These are phyloP conservation scores for Emergomyces africanus DNA, from an alignment of 2,329 filamentous ascomycete genomes.

Conservation along the genomic window DNA sequence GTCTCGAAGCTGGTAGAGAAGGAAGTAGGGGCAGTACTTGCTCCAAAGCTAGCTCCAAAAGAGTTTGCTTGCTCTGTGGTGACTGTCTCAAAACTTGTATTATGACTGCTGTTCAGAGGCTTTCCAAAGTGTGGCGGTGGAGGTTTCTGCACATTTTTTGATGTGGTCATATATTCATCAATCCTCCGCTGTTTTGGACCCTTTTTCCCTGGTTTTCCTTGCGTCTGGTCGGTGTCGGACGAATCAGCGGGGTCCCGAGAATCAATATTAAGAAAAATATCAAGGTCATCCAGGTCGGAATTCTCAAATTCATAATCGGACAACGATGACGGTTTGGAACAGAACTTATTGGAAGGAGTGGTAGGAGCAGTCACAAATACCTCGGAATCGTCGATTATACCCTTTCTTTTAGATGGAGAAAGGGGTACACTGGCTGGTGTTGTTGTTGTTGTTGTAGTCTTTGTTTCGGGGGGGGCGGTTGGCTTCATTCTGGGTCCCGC, in stretches of 20 bases:
- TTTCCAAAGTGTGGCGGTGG: not conserved
- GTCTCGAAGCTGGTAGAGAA: slow-evolving; percentile 1
- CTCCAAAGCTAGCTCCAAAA: slow-evolving; percentile 4
- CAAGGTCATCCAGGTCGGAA: slow-evolving; percentile 11
- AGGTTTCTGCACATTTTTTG: not conserved
- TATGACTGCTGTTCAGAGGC: not conserved
- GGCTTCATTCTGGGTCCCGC: not conserved
- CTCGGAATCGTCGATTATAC: slow-evolving; percentile 10
- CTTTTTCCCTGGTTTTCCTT: not conserved
- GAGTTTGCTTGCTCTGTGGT: not conserved
- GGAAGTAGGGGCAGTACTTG: slow-evolving; percentile 6
- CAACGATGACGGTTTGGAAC: not conserved
- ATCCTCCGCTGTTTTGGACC: slow-evolving; percentile 4
- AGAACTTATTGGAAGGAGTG: slow-evolving; percentile 9
- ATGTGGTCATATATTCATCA: not conserved
- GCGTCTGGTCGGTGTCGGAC: slow-evolving; percentile 8
- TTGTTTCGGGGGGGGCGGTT: not conserved
- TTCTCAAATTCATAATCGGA: slow-evolving; percentile 11
- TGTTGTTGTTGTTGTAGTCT: too few species aligned
- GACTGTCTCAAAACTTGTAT: slow-evolving; percentile 5
- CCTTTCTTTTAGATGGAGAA: slow-evolving; percentile 11
- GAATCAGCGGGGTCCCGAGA: slow-evolving; percentile 11
- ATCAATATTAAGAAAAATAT: slow-evolving; percentile 4
- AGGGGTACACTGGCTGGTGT: not conserved
- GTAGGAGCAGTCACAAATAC: slow-evolving; percentile 18